phyloP scores from a whole-genome alignment of 2,329 filamentous ascomycete genomes.

The Scleromitrula shiraiana region DNA sequence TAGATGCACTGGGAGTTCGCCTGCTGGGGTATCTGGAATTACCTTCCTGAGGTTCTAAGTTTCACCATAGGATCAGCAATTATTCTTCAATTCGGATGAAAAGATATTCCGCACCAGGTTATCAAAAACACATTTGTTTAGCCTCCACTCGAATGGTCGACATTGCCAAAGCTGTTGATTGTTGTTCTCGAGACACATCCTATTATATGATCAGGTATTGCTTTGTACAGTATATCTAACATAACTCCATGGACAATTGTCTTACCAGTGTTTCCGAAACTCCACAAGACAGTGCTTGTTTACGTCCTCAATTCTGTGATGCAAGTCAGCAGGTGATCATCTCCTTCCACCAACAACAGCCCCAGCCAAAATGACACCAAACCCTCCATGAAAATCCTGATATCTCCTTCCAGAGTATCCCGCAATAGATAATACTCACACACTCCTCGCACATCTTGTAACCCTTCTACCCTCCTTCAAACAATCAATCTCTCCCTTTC shows the following conservation, averaged over 20 bases:
- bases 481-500: constrained; percentile 87
- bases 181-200: constrained; percentile 88
- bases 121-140: constrained; percentile 94
- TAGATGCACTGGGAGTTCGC: constrained; percentile 66
- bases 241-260: too few species aligned
- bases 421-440: constrained; percentile 53
- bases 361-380: background rate
- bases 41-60: constrained; percentile 70
- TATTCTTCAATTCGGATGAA: background rate
- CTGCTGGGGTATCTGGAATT: constrained; percentile 64
- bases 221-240: too few species aligned
- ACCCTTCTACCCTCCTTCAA: constrained; percentile 95
- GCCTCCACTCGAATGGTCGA: constrained; percentile 73
- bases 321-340: constrained; percentile 7
- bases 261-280: constrained; percentile 76
- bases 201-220: background rate
- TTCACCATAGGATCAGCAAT: background rate
- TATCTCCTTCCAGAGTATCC: background rate
- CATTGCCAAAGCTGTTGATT: constrained; percentile 98
- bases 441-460: constrained; percentile 90
- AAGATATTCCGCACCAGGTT: constrained; percentile 64
- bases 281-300: constrained; percentile 88
- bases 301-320: constrained; percentile 75
- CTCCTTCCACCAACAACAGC: background rate
- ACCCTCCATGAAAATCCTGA: too few species aligned